Conservation (phyloP, 768 basidiomycete species). For the Asterophora lycoperdoides region DNA sequence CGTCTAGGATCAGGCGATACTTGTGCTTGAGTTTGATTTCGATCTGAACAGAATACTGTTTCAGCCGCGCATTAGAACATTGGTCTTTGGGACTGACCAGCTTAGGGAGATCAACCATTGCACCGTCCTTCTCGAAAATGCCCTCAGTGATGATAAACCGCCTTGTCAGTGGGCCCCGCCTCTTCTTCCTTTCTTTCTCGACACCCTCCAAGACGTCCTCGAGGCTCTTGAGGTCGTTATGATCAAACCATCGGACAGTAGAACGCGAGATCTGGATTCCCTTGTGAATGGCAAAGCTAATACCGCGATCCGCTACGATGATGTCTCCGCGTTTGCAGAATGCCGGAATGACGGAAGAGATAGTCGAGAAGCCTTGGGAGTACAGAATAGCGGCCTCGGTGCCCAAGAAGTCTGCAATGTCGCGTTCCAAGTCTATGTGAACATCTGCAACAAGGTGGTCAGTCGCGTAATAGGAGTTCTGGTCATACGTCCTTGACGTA, state of each 20-base stretch:
- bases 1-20: conserved; percentile 92
- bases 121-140: conserved; percentile 92
- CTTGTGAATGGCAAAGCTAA: conserved; percentile 94
- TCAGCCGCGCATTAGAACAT: not conserved
- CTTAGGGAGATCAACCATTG: conserved; percentile 88
- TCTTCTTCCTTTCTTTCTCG: conserved; percentile 87
- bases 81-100: conserved; percentile 51
- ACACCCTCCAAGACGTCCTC: conserved; percentile 82
- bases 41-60: conserved; percentile 45
- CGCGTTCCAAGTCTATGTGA: conserved; percentile 82
- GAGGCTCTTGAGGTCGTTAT: conserved; percentile 88
- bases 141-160: conserved; percentile 97
- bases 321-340: conserved; percentile 98
- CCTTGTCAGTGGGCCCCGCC: conserved; percentile 75
- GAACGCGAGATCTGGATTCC: conserved; percentile 92
- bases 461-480: conserved; percentile 7
- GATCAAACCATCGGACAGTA: conserved; percentile 93
- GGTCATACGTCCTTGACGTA: conserved; percentile 32
- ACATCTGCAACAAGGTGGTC: conserved; percentile 55
- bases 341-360: conserved; percentile 91
- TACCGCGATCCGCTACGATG: conserved; percentile 96
- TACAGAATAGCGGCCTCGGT: conserved; percentile 89
- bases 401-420: conserved; percentile 88
- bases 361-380: conserved; percentile 88
- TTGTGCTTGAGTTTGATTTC: conserved; percentile 96